Evolutionary conservation across 1,139 yeast species (phyloP).

Genomic region (Torulaspora pretoriensis): DNA sequence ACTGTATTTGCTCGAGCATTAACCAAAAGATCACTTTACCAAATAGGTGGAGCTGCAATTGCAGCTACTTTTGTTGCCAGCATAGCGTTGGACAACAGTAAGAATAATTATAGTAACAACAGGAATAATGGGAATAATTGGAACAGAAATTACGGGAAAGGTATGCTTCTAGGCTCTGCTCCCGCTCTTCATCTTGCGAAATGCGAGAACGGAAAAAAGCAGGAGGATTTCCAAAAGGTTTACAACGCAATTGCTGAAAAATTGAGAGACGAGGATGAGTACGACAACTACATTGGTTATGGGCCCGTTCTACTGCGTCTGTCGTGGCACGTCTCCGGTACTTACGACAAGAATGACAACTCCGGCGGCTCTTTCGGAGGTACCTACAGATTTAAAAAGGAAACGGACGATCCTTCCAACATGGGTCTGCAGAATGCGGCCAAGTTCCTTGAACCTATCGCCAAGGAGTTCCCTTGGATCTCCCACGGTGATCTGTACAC

Average conservation of each 20-base stretch:
- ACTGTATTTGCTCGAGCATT: slow-evolving; percentile 17
- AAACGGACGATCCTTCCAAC: slow-evolving; percentile 67
- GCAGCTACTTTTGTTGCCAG: slow-evolving; percentile 21
- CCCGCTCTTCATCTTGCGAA: slow-evolving; percentile 28
- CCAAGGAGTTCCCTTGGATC: slow-evolving; percentile 62
- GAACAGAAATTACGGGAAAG: slow-evolving; percentile 1
- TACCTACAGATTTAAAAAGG: slow-evolving; percentile 70
- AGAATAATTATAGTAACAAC: slow-evolving; percentile 5
- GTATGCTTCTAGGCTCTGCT: slow-evolving; percentile 20
- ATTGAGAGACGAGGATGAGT: slow-evolving; percentile 71
- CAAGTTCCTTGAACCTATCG: slow-evolving; percentile 58
- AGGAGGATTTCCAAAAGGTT: slow-evolving; percentile 64
- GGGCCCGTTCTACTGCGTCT: slow-evolving; percentile 65
- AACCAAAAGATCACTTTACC: slow-evolving; percentile 17
- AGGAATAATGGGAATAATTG: slow-evolving; percentile 7
- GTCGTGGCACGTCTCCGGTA: slow-evolving; percentile 76
- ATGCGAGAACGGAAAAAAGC: slow-evolving; percentile 21
- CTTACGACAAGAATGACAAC: slow-evolving; percentile 53
- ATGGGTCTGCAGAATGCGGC: slow-evolving; percentile 67
- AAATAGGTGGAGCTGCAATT: slow-evolving; percentile 23
- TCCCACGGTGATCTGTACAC: slow-evolving; percentile 88
- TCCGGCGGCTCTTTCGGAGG: slow-evolving; percentile 84
- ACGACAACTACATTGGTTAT: slow-evolving; percentile 66
- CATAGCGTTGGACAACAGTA: slow-evolving; percentile 12
- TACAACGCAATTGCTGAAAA: slow-evolving; percentile 77